phyloP scores from a whole-genome alignment of 1,139 yeast genomes.

The Sugiyamaella xylanicola region DNA sequence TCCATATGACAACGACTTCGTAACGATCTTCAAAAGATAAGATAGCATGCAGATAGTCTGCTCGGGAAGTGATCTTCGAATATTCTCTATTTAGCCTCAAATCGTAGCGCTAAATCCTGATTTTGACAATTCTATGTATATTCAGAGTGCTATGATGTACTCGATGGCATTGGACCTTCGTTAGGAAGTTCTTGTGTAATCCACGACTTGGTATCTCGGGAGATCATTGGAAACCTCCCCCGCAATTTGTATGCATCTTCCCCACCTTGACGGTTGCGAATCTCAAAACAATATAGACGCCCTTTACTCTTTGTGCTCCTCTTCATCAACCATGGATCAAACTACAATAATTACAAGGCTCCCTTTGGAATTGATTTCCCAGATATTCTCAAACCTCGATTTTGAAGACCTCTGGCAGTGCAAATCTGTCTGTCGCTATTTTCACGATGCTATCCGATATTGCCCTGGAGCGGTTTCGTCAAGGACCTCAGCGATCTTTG shows the following conservation, averaged over 20 bases:
- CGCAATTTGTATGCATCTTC: slow-evolving; percentile 1
- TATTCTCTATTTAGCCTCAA: too few relatives aligned
- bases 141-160: too few relatives aligned
- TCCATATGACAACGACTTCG: too few relatives aligned
- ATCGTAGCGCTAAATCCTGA: too few relatives aligned
- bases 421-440: slow-evolving; percentile 5
- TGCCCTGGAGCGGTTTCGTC: slow-evolving; percentile 4
- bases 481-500: neutral
- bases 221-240: neutral
- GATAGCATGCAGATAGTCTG: slow-evolving; percentile 2
- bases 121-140: too few relatives aligned
- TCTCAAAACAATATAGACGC: too few relatives aligned
- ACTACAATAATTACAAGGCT: neutral
- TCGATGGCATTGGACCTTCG: too few relatives aligned
- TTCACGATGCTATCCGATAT: neutral
- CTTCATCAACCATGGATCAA: too few relatives aligned
- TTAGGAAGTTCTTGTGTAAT: too few relatives aligned
- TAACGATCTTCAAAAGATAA: slow-evolving; percentile 10
- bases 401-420: slow-evolving; percentile 8
- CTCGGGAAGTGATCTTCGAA: too few relatives aligned
- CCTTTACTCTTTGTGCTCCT: too few relatives aligned
- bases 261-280: slow-evolving; percentile 1
- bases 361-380: slow-evolving; percentile 2
- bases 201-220: neutral
- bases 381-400: slow-evolving; percentile 7